Percentiles rank a stretch among this genome's conserved stretches.
These are phyloP conservation scores for Hyphopichia homilentoma DNA, from an alignment of 805 yeast species.

Conservation along the genomic window DNA sequence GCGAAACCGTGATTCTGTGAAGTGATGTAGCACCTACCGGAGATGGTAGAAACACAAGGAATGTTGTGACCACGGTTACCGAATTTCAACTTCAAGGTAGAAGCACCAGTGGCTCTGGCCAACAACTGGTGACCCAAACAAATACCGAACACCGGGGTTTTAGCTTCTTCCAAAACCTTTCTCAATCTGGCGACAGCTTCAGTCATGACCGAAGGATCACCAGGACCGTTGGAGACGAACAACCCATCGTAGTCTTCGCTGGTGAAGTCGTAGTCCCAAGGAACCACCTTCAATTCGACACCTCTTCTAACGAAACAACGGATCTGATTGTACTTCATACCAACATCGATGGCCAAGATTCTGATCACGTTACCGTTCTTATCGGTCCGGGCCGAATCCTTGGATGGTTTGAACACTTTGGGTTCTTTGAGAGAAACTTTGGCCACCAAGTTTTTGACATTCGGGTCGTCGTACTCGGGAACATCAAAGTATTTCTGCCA, in stretches of 20 bases:
- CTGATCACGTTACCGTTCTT: constrained; percentile 74
- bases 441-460: constrained; percentile 85
- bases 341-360: constrained; percentile 91
- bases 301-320: constrained; percentile 96
- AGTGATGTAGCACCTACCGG: constrained; percentile 97
- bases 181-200: constrained; percentile 60
- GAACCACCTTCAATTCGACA: constrained; percentile 92
- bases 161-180: constrained; percentile 55
- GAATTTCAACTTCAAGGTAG: constrained; percentile 85
- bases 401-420: constrained; percentile 64
- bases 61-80: constrained; percentile 99
- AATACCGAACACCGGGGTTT: constrained; percentile 93
- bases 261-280: constrained; percentile 88
- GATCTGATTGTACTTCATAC: constrained; percentile 97
- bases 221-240: constrained; percentile 97
- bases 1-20: constrained; percentile 99
- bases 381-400: constrained; percentile 47
- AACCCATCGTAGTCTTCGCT: constrained; percentile 88
- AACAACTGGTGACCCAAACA: constrained; percentile 97
- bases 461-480: constrained; percentile 94
- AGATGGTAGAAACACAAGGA: constrained; percentile 84
- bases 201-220: constrained; percentile 90
- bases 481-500: constrained; percentile 67
- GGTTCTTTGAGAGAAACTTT: constrained; percentile 81
- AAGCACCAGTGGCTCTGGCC: constrained; percentile 94